phyloP scores from a whole-genome alignment of 495 filamentous ascomycete genomes.

The Chaetomidium leptoderma region DNA sequence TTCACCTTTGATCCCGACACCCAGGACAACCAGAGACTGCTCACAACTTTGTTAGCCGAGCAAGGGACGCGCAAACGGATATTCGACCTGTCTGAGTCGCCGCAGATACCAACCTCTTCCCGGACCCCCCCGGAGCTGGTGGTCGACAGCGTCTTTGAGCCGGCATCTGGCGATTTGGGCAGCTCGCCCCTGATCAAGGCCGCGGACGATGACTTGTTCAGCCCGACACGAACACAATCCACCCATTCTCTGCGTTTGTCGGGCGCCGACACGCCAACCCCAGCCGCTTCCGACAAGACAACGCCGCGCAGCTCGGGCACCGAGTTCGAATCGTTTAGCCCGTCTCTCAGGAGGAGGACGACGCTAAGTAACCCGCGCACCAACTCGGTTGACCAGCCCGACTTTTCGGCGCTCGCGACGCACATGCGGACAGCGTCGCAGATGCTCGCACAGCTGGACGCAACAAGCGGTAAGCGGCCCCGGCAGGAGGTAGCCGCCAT shows the following conservation, averaged over 20 bases:
- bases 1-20: conserved; percentile 70
- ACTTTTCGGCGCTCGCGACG: conserved; percentile 69
- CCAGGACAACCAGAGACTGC: conserved; percentile 57
- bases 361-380: conserved; percentile 43
- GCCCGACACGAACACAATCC: conserved; percentile 18
- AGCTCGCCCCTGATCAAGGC: conserved; percentile 60
- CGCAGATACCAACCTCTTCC: conserved; percentile 31
- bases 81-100: conserved; percentile 57
- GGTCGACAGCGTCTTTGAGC: conserved; percentile 73
- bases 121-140: conserved; percentile 36
- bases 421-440: conserved; percentile 77
- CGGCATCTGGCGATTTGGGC: conserved; percentile 64
- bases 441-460: conserved; percentile 73
- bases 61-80: conserved; percentile 58
- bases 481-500: conserved; percentile 70
- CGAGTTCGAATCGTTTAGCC: conserved; percentile 58
- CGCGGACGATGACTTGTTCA: conserved; percentile 37
- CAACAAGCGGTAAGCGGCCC: conserved; percentile 65
- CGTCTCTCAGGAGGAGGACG: conserved; percentile 47
- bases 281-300: conserved; percentile 45
- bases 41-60: conserved; percentile 57
- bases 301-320: conserved; percentile 57
- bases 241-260: conserved; percentile 46
- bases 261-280: conserved; percentile 52
- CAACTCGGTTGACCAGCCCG: conserved; percentile 54